Percentiles rank a stretch among this genome's conserved stretches.
Conservation (phyloP, 192 early-diverging fungal genomes). For the Cetraspora pellucida region DNA sequence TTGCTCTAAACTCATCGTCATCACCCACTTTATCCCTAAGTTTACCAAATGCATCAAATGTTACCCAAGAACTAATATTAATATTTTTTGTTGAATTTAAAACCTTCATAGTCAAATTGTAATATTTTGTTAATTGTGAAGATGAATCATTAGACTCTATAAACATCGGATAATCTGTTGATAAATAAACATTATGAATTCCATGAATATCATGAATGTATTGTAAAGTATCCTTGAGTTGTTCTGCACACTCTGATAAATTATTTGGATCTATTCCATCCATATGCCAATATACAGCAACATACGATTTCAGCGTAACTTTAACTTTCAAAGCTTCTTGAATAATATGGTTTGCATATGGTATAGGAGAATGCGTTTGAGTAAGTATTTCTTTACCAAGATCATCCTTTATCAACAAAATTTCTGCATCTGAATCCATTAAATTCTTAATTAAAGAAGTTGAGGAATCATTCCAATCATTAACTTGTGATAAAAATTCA, state of each 20-base stretch:
- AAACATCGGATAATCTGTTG: slow-evolving; percentile 32
- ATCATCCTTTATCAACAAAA: background rate
- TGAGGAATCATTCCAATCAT: background rate
- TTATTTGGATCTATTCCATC: background rate
- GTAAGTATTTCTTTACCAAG: background rate
- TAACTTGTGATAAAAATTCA: too few relatives aligned
- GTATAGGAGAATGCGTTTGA: background rate
- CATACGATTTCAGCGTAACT: background rate
- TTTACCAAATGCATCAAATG: background rate
- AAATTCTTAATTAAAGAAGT: background rate
- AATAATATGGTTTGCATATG: slow-evolving; percentile 7
- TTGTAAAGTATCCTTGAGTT: background rate
- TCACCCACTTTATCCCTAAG: background rate
- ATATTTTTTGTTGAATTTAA: background rate
- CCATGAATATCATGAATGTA: background rate
- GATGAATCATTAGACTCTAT: background rate
- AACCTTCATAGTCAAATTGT: background rate
- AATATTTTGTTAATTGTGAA: background rate
- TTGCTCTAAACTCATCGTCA: background rate
- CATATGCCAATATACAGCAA: slow-evolving; percentile 25
- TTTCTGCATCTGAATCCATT: background rate
- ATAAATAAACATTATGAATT: slow-evolving; percentile 31
- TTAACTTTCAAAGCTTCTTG: background rate
- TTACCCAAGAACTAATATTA: background rate
- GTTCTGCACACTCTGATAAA: background rate